Evolutionary conservation across 176 grass and related monocot species (phyloP), one percentile per base, ranked within the genome.

Genomic region (Rhynchospora breviuscula): DNA sequence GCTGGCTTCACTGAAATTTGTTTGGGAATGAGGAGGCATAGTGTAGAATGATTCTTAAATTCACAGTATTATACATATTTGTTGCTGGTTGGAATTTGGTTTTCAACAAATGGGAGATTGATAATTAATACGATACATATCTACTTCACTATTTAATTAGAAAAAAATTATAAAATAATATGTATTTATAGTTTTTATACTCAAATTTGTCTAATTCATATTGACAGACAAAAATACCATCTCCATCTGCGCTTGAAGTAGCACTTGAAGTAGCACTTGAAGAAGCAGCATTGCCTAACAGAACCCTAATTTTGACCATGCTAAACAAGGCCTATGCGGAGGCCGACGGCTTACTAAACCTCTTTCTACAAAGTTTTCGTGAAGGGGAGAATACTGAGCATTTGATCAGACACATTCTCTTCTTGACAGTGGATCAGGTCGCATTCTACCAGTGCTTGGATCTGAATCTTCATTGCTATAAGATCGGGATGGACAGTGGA

Each of bases 311-410:
- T 46, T 26, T 94, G 62, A 82, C 83, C 40, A 71, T 88, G 80
- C 79, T 94, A 54, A 94, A 94, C 84, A 77, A 83, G 90, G 92
- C 90, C 10, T 92, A 90, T 73, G 80, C 90, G 2, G 82, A 91
- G 87, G 70, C 91, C 48, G 88, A 85, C 56, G 89, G 90, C 72
- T 86, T 97, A 80, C 84, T 97, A n/a, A 85, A 89, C 31, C 84
- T 97, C 10, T 97, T 92, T 83, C 35, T 94, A 26, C 79, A 43
- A 81, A 89, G 95, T 59, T 68, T 94, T 82, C 83, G 45, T 31
- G 26, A 63, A 90, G 90, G 85, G 65, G 88, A 94, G 10, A 91
- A 85, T 63, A 92, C 92, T 47, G 9, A 78, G 23, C 64, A 82
- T 83, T 79, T 94, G 79, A 66, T 94, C 54, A 23, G 31, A 23